Base-by-base conservation (phyloP, 176 grass and related monocot species). In the Bonia amplexicaulis region DNA sequence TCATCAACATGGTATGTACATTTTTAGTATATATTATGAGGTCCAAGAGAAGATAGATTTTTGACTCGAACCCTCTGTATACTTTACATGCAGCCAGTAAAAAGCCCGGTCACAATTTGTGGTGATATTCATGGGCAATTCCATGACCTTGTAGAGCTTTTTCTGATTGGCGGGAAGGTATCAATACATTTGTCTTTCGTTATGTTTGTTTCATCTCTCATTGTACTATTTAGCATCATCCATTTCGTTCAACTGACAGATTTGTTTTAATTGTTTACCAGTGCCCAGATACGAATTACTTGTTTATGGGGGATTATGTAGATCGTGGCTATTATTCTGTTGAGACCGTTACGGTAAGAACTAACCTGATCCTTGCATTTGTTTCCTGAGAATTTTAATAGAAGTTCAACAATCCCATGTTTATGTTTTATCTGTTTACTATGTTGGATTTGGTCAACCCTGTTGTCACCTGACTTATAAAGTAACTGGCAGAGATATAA, bases 261-360 rank as follows among this genome's bases (percentile, higher is more conserved):
- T 29, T 68, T 52, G 12, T 83, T 54, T 87, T 66, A 89, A 12
- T 82, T 86, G 66, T 80, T 84, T 89, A 25, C 53, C 66, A 97
- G 94, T 97, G 94, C 54, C 94, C 94, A 82, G 89, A 97, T 84
- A 97, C 94, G 11, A 97, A 97, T 80, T 97, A 97, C 80, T 83
- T 97, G 85, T 97, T 97, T 86, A 97, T 97, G 94, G 94, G 91
- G 19, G 94, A 97, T 92, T 97, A 92, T 66, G 94, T 97, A 10
- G 94, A 97, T 41, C 91, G 94, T 90, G 94, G 94, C 19, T 97
- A 94, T 80, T 97, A 97, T 87, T 97, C 94, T 61, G 94, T 97
- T 79, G 94, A 97, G 80, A 97, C 94, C 84, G 94, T 97, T 59
- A 93, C 91, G 19, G 94, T 97, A 90, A 92, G 87, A 80, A 40